Base-by-base conservation (phyloP, 2,329 filamentous ascomycete genomes). In the Diaporthe destruens region DNA sequence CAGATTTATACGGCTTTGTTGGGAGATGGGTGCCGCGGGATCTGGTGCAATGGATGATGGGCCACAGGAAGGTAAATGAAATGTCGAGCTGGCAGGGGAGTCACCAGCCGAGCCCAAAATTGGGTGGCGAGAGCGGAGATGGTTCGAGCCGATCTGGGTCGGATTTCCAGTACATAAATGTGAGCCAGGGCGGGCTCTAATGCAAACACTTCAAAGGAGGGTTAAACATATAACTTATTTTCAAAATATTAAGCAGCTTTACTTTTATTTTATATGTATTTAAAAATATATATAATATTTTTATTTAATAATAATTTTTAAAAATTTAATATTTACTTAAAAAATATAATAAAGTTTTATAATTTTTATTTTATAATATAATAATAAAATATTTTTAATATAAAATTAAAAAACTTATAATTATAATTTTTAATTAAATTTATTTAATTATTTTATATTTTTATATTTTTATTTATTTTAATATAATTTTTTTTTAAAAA, bases 41-140 rank as follows among this genome's bases (percentile, higher is more conserved):
- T 3, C 80, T 98, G 20, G 92, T 98, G n/a, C 91, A 91, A 1
- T 96, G 94, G 93, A 97, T 98, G 93, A 92, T 98, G 89, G 95
- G 95, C 14, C 89, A 95, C 72, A 86, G 91, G 74, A 85, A 85
- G 71, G 89, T 92, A 20, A 86, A 89, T 69, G 85, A 90, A 80
- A 81, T 90, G 59, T 86, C 85, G 63, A 80, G 85, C 2, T 89
- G 87, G 87, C 87, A 89, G 78, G 79, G 73, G 74, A 84, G 73
- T 57, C 71, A 76, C 36, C 74, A 78, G 66, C 57, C 72, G 6
- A 78, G 76, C 66, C 74, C 78, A n/a, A 76, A 77, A 70, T 77
- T 77, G 9, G 77, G 77, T 23, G 79, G 79, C 57, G 79, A 79
- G 61, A 77, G 77, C 56, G 80, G 77, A 39, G 54, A 69, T 6